A percentile compares a stretch with the other conserved stretches of the same genome.
phyloP scores from a whole-genome alignment of 1,139 yeast species.

The Spathaspora sp. region DNA sequence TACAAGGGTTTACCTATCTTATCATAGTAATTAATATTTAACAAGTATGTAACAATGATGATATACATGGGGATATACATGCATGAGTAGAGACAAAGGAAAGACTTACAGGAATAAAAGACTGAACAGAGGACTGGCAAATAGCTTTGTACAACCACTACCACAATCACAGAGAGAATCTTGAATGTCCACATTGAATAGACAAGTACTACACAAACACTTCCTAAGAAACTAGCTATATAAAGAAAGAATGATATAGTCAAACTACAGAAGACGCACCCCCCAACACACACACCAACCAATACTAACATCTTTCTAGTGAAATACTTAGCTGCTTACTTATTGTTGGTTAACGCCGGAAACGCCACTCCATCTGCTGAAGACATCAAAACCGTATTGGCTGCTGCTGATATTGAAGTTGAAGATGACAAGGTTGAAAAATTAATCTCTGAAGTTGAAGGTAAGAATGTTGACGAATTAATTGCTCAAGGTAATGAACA shows the following conservation, averaged over 20 bases:
- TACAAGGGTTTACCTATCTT: not conserved
- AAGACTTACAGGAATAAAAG: not conserved
- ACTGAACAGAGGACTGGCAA: not conserved
- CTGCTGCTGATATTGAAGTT: conserved; percentile 94
- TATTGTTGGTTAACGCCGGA: conserved; percentile 68
- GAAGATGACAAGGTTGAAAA: conserved; percentile 85
- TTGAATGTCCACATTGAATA: no score
- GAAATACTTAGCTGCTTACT: conserved; percentile 73
- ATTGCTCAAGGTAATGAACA: conserved; percentile 94
- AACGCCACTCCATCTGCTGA: conserved; percentile 83
- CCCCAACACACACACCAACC: not conserved
- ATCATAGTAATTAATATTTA: conserved; percentile 5
- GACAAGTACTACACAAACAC: no score
- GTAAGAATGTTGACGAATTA: conserved; percentile 89
- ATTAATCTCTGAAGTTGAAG: conserved; percentile 88
- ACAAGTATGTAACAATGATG: conserved; percentile 4
- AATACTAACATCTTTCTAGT: conserved; percentile 18
- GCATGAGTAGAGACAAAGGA: not conserved
- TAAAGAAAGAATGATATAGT: no score
- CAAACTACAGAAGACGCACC: not conserved
- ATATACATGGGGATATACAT: not conserved
- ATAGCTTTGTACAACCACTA: not conserved
- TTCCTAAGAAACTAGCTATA: no score
- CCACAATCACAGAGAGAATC: no score
- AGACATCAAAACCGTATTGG: conserved; percentile 85